Evolutionary conservation across 768 basidiomycete species (phyloP).

Genomic region (Boletus reticuloceps): DNA sequence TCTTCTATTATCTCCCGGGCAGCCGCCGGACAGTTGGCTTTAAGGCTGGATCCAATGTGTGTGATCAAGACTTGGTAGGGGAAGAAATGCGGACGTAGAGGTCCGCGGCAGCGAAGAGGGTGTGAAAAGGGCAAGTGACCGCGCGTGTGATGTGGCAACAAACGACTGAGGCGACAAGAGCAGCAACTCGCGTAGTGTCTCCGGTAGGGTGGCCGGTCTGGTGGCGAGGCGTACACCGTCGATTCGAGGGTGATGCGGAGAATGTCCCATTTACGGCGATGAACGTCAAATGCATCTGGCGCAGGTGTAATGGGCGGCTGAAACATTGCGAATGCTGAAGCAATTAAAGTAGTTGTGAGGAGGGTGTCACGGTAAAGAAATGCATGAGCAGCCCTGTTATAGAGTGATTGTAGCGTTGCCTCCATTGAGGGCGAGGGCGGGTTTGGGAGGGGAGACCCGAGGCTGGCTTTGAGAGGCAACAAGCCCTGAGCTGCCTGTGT

Average conservation of each 20-base stretch:
- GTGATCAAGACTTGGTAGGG: constrained; percentile 68
- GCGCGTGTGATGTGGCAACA: constrained; percentile 52
- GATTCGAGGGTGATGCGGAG: constrained; percentile 81
- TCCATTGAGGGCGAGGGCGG: constrained; percentile 30
- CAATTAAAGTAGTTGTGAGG: constrained; percentile 63
- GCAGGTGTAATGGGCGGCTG: constrained; percentile 35
- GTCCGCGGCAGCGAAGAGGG: constrained; percentile 42
- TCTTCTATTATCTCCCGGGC: constrained; percentile 71
- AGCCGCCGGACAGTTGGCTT: constrained; percentile 56
- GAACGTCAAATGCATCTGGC: constrained; percentile 43
- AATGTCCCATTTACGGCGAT: constrained; percentile 83
- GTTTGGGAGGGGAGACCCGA: constrained; percentile 3
- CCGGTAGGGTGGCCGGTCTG: constrained; percentile 44
- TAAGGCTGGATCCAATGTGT: constrained; percentile 67
- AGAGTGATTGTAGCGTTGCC: constrained; percentile 65
- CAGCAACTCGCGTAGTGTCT: constrained; percentile 49
- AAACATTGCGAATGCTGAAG: constrained; percentile 66
- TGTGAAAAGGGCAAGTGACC: constrained; percentile 68
- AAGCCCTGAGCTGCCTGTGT: constrained; percentile 24
- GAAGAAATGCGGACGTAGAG: constrained; percentile 55
- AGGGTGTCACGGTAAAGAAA: constrained; percentile 72
- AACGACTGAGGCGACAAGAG: constrained; percentile 59
- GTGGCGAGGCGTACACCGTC: constrained; percentile 60
- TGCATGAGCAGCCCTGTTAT: constrained; percentile 73
- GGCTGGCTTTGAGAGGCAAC: constrained; percentile 37